phyloP scores from a whole-genome alignment of 2,329 filamentous ascomycete species.

The Ceratocystis colombiana region DNA sequence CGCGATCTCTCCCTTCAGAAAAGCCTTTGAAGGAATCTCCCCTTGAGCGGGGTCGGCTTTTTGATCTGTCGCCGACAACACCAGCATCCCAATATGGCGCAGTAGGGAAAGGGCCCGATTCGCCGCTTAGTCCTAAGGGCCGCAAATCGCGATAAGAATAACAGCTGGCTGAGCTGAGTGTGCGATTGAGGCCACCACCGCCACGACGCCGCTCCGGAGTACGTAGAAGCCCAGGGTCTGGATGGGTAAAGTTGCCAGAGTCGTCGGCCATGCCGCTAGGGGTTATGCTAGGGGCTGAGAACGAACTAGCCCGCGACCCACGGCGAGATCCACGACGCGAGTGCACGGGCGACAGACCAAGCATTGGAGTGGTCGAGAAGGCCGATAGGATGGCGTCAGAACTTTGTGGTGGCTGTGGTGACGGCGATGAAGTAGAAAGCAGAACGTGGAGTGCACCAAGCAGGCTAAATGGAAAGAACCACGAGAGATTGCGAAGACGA shows the following conservation, averaged over 20 bases:
- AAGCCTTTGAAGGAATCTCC: constrained; percentile 24
- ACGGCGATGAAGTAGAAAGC: constrained; percentile 2
- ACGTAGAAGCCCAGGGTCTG: neutral
- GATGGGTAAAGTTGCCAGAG: neutral
- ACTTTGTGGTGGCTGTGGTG: constrained; percentile 25
- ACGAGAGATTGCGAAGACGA: constrained; percentile 36
- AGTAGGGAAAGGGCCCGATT: neutral
- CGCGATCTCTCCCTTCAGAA: constrained; percentile 24
- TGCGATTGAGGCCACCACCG: neutral
- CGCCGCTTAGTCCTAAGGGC: neutral
- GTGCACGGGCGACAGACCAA: neutral
- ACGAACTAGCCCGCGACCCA: constrained; percentile 3
- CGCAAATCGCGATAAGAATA: constrained; percentile 7
- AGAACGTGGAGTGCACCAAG: constrained; percentile 23
- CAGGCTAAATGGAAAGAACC: constrained; percentile 27
- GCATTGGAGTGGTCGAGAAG: constrained; percentile 29
- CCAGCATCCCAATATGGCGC: constrained; percentile 1
- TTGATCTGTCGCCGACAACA: neutral
- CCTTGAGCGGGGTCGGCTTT: constrained; percentile 2
- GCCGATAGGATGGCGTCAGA: constrained; percentile 33
- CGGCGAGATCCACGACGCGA: constrained; percentile 14
- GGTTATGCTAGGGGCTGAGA: neutral
- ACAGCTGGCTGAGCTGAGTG: constrained; percentile 1
- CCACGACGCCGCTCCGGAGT: constrained; percentile 9
- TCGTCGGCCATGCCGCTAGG: neutral